Evolutionary conservation across 2,329 filamentous ascomycete species (phyloP).

Genomic region (Hypoxylon sp.): DNA sequence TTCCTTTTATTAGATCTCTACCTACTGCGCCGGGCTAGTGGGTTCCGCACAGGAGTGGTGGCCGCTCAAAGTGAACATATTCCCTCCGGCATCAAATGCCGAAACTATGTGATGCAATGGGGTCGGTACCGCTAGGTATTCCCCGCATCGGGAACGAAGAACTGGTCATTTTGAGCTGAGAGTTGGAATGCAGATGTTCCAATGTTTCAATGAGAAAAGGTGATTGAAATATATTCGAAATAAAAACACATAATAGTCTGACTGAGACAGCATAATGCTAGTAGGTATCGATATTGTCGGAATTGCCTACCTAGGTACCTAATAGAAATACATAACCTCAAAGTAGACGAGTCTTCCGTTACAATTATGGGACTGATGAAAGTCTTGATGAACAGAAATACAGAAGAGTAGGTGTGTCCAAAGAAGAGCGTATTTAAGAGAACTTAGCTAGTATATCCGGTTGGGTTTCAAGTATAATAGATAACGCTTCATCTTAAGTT

Average conservation of each 20-base stretch:
- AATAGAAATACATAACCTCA: too few species aligned
- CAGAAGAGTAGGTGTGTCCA: too few species aligned
- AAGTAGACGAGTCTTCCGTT: too few species aligned
- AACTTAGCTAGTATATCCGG: too few species aligned
- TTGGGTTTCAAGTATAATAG: too few species aligned
- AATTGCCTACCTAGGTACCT: too few species aligned
- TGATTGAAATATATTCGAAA: not conserved
- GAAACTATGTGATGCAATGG: slow-evolving; percentile 34
- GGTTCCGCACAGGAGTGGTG: slow-evolving; percentile 10
- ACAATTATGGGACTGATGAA: too few species aligned
- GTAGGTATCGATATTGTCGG: too few species aligned
- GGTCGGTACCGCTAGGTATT: slow-evolving; percentile 34
- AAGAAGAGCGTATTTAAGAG: too few species aligned
- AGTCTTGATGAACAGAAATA: too few species aligned
- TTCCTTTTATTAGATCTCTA: slow-evolving; percentile 14
- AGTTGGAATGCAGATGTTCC: slow-evolving; percentile 1
- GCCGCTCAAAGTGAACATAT: slow-evolving; percentile 1
- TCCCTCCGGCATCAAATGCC: slow-evolving; percentile 37
- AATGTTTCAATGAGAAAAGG: not conserved
- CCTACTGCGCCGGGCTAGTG: slow-evolving; percentile 26
- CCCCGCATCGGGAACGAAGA: slow-evolving; percentile 39
- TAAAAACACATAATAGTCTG: not conserved
- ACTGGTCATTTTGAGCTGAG: slow-evolving; percentile 3
- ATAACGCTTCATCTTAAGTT: too few species aligned
- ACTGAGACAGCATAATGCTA: too few species aligned